phyloP scores from a whole-genome alignment of 768 basidiomycete species.

The Leccinum subgranulosum region DNA sequence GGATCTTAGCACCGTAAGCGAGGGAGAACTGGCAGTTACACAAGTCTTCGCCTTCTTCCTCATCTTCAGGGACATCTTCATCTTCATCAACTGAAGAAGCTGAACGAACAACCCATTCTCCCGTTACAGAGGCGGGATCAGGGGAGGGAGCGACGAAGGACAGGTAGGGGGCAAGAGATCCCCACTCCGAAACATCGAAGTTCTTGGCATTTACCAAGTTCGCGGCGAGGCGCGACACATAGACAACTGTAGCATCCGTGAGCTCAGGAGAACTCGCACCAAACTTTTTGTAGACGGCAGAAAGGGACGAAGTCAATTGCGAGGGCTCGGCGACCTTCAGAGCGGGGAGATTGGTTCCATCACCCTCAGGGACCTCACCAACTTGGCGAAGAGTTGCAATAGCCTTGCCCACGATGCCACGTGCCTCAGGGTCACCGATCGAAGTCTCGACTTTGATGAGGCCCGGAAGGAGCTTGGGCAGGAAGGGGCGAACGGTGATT shows the following conservation, averaged over 20 bases:
- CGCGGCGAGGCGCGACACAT: conserved; percentile 76
- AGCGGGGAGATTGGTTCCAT: conserved; percentile 90
- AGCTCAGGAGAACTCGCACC: conserved; percentile 55
- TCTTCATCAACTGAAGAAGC: conserved; percentile 75
- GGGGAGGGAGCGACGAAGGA: conserved; percentile 60
- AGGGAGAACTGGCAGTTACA: conserved; percentile 99
- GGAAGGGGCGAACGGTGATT: conserved; percentile 93
- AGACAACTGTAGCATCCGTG: conserved; percentile 58
- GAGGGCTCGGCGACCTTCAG: conserved; percentile 72
- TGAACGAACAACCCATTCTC: conserved; percentile 89
- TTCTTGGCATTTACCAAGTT: conserved; percentile 88
- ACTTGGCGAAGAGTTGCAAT: conserved; percentile 95
- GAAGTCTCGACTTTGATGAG: conserved; percentile 92
- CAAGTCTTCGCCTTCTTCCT: conserved; percentile 97
- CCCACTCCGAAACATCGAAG: conserved; percentile 90
- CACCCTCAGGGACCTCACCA: conserved; percentile 80
- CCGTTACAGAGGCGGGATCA: conserved; percentile 63
- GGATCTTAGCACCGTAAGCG: conserved; percentile 97
- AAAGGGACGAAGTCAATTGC: conserved; percentile 62
- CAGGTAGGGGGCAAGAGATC: conserved; percentile 73
- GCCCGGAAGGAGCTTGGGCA: conserved; percentile 92
- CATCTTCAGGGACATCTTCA: conserved; percentile 71
- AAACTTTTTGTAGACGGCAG: conserved; percentile 83
- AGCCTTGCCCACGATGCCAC: conserved; percentile 85
- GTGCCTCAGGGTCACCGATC: conserved; percentile 98